A percentile compares a stretch with the other conserved stretches of the same genome.
phyloP scores from a whole-genome alignment of 2,329 filamentous ascomycete genomes.

The Monosporascus sp. region DNA sequence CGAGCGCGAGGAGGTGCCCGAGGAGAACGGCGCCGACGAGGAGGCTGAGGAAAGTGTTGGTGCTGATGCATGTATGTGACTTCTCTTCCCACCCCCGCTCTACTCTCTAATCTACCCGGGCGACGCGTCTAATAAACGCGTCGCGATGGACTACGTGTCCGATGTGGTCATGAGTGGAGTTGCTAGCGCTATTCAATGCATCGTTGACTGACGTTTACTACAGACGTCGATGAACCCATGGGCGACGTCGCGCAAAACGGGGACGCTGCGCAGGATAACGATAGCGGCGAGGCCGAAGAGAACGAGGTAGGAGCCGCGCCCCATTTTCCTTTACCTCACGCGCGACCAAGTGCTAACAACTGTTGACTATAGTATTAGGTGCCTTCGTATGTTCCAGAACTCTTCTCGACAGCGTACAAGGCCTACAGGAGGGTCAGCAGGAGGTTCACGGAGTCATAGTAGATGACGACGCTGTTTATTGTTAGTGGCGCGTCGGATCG shows the following conservation, averaged over 20 bases:
- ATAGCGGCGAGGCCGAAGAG: not conserved
- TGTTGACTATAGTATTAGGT: not conserved
- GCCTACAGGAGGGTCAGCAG: not conserved
- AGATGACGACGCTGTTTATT: not conserved
- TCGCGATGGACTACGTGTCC: too few relatives aligned
- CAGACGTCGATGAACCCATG: not conserved
- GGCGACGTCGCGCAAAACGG: not conserved
- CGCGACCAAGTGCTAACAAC: not conserved
- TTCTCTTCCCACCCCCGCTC: not conserved
- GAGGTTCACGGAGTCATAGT: not conserved
- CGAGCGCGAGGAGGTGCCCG: not conserved
- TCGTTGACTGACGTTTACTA: too few relatives aligned
- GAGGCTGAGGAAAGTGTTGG: constrained; percentile 15
- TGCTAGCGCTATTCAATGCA: too few relatives aligned
- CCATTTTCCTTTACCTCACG: not conserved
- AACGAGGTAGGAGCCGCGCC: not conserved
- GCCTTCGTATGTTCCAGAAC: not conserved
- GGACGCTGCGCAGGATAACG: not conserved
- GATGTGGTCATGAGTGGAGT: too few relatives aligned
- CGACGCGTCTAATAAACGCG: too few relatives aligned
- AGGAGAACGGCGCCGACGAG: constrained; percentile 9
- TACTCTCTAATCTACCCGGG: too few relatives aligned
- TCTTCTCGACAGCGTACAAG: not conserved
- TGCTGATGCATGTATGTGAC: not conserved
- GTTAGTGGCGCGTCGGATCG: not conserved